Evolutionary conservation across 2,329 filamentous ascomycete species (phyloP).

Genomic region (Trichoderma pleuroti): DNA sequence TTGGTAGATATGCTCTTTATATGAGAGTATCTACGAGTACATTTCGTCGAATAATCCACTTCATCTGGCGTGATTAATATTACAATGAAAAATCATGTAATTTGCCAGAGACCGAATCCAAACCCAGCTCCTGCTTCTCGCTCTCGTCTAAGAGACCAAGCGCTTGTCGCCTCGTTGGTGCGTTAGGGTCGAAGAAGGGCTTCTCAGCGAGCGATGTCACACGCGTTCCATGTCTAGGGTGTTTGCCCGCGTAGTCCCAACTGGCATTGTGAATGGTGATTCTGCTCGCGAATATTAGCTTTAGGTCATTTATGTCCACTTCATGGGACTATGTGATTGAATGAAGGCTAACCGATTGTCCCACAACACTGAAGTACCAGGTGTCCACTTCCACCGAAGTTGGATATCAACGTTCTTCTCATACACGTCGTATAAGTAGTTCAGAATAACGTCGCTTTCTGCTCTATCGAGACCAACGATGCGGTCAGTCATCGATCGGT

Average conservation of each 20-base stretch:
- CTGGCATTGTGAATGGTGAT: conserved; percentile 72
- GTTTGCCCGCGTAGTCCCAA: conserved; percentile 66
- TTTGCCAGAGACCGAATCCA: not conserved
- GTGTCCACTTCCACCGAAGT: conserved; percentile 68
- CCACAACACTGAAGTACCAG: conserved; percentile 64
- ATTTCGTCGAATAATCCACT: not conserved
- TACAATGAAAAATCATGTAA: not conserved
- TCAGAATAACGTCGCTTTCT: conserved; percentile 65
- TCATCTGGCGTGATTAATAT: not conserved
- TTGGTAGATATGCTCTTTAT: not conserved
- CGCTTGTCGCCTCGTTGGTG: conserved; percentile 63
- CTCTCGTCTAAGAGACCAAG: conserved; percentile 59
- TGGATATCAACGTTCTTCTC: conserved; percentile 70
- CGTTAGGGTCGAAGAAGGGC: conserved; percentile 62
- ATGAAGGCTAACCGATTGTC: conserved; percentile 55
- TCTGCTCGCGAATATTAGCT: conserved; percentile 31
- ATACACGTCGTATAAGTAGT: conserved; percentile 65
- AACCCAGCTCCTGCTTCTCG: conserved; percentile 39
- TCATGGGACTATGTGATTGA: not conserved
- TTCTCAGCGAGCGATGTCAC: conserved; percentile 69
- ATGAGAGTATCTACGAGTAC: not conserved
- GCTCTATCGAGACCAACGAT: conserved; percentile 67
- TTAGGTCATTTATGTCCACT: not conserved
- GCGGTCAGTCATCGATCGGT: conserved; percentile 63
- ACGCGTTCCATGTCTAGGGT: conserved; percentile 68